Evolutionary conservation across 257 asterid species (phyloP), one percentile per base, ranked within the genome.

Genomic region (Salvia rosmarinus): DNA sequence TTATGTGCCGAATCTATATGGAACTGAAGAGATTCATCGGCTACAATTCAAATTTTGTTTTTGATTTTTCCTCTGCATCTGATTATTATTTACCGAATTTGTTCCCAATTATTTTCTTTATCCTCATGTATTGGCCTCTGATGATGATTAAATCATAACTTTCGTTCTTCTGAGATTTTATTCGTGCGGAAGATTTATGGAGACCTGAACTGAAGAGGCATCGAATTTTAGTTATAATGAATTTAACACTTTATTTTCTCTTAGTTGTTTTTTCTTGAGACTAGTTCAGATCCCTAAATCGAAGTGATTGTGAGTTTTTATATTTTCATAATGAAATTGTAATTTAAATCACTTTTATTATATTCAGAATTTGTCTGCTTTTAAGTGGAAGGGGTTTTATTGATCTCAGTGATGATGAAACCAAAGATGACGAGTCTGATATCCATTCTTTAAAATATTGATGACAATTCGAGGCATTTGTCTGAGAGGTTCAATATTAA

Each of bases 141-240:
- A 68, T 46, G 90, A 86, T 81, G 90, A 81, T 55, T 32, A 72
- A 75, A 21, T 40, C 49, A 51, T 25, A 46, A 85, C 90, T 86
- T 86, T 83, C 88, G 86, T 86, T 86, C 88, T 86, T 86, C 88
- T 57, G 90, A 86, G 85, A 67, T 37, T 65, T 16, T 56, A 28
- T 66, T 52, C 43, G 32, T 86, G 88, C 79, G 85, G 90, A 85
- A 81, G 83, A 81, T 42, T 64, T 56, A 71, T 83, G 82, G 82
- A 78, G 91, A 84, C 91, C 91, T 86, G 87, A 84, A 84, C 87
- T 86, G 89, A 86, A 76, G 89, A 66, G 81, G 83, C 74, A 40
- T 54, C 68, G 1, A 2, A 25, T 19, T 37, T 14, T 59, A 5
- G 0, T n/a, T 6, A 32, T 32, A 0, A 2, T 12, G 0, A 7